phyloP scores from a whole-genome alignment of 257 asterid species.

The Coffea eugenioides region DNA sequence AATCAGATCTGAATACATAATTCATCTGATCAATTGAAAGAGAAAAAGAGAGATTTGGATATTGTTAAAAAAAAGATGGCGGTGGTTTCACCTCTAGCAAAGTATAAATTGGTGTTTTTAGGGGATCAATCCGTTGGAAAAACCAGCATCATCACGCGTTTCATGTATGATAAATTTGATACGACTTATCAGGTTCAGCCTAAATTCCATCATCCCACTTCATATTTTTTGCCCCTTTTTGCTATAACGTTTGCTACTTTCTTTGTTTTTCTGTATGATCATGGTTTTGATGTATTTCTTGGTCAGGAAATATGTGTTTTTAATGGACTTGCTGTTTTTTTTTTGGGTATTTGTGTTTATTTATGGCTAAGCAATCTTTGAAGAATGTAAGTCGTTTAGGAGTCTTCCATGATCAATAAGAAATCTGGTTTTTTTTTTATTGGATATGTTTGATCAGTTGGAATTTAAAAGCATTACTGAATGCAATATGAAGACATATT shows the following conservation, averaged over 20 bases:
- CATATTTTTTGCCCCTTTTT: not conserved
- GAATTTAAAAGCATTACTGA: not conserved
- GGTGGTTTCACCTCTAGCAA: slow-evolving; percentile 77
- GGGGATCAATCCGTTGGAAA: slow-evolving; percentile 82
- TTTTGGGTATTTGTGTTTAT: not conserved
- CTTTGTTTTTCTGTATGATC: not conserved
- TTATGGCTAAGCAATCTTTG: not conserved
- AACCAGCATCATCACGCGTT: slow-evolving; percentile 84
- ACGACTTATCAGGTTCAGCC: slow-evolving; percentile 62
- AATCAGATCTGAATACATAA: slow-evolving; percentile 20
- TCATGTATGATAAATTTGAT: slow-evolving; percentile 82
- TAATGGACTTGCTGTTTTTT: not conserved
- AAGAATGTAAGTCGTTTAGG: not conserved
- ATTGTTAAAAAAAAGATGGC: slow-evolving; percentile 38
- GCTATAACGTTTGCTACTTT: not conserved
- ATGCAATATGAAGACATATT: not conserved
- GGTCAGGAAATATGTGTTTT: not conserved
- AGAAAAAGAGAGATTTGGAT: no score
- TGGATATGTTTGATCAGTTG: not conserved
- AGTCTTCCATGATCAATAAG: not conserved
- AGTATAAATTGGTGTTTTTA: slow-evolving; percentile 71
- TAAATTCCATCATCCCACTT: not conserved
- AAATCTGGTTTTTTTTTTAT: not conserved
- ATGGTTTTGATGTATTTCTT: not conserved
- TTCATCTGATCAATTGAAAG: slow-evolving; percentile 11